phyloP scores from a whole-genome alignment of 352 stramenopile genomes.

The Phytophthora tentaculata region DNA sequence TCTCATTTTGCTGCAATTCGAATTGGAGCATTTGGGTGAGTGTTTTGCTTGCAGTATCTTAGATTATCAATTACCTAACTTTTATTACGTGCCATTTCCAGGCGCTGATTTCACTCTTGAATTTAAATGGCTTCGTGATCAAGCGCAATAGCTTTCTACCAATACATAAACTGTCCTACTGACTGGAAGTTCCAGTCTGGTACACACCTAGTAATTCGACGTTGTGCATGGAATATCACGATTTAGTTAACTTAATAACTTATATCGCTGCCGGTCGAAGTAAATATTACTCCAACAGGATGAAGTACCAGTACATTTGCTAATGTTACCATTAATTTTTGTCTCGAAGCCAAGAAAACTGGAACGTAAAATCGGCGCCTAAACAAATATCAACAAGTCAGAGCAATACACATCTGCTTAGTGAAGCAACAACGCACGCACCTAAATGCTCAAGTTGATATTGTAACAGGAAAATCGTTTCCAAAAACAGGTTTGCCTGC shows the following conservation, averaged over 20 bases:
- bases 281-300: too few relatives aligned
- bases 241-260: too few relatives aligned
- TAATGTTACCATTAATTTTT: background rate
- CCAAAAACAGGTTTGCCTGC: slow-evolving; percentile 19
- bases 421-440: too few relatives aligned
- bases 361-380: slow-evolving; percentile 42
- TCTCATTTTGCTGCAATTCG: background rate
- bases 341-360: slow-evolving; percentile 31
- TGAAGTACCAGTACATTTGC: too few relatives aligned
- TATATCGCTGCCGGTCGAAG: too few relatives aligned
- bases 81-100: background rate
- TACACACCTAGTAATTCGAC: too few relatives aligned
- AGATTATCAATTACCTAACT: background rate
- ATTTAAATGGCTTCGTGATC: background rate
- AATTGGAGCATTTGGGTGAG: background rate
- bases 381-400: background rate
- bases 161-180: too few relatives aligned
- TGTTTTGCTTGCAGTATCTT: background rate
- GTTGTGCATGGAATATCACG: too few relatives aligned
- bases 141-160: too few relatives aligned
- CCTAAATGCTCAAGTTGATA: slow-evolving; percentile 32
- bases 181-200: too few relatives aligned
- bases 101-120: background rate
- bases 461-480: slow-evolving; percentile 18
- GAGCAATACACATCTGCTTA: too few relatives aligned